Conservation (phyloP, 768 basidiomycete species). For the Rhizopogon sp. region DNA sequence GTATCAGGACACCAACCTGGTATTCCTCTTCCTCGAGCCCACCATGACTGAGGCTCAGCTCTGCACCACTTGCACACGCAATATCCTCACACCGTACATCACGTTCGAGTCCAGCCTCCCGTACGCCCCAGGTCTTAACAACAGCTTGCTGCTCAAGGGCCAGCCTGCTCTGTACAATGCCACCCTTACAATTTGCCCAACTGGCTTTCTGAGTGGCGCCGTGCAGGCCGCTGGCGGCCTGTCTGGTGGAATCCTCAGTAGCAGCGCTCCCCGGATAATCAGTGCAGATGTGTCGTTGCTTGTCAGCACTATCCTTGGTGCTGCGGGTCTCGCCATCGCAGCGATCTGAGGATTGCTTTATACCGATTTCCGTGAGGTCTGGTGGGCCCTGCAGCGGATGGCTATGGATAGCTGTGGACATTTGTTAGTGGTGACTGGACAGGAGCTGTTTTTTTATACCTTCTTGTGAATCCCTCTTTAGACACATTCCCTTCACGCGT, state of each 20-base stretch:
- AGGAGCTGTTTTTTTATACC: not conserved
- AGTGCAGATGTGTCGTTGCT: conserved; percentile 22
- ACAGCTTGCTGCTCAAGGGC: conserved; percentile 58
- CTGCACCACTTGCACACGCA: conserved; percentile 81
- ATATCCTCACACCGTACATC: conserved; percentile 72
- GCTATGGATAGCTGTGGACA: not conserved
- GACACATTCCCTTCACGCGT: not conserved
- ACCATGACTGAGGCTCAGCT: conserved; percentile 43
- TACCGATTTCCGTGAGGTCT: not conserved
- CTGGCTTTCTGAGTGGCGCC: conserved; percentile 61
- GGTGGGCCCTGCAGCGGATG: not conserved
- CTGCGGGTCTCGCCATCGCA: conserved; percentile 27
- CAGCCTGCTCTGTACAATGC: conserved; percentile 64
- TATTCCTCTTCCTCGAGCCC: conserved; percentile 75
- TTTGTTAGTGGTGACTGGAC: not conserved
- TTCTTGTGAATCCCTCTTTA: not conserved
- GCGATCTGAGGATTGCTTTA: conserved; percentile 15
- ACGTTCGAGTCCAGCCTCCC: conserved; percentile 63
- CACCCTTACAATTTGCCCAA: conserved; percentile 61
- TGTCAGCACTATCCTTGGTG: conserved; percentile 27
- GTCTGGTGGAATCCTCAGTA: conserved; percentile 30
- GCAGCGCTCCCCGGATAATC: conserved; percentile 20
- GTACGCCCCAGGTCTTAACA: conserved; percentile 69
- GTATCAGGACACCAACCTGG: conserved; percentile 55
- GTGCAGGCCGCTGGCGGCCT: conserved; percentile 67